A percentile compares a stretch with the other conserved stretches of the same genome.
Evolutionary conservation across 2,329 filamentous ascomycete species (phyloP).

Genomic region (Aspergillus aculeatinus): DNA sequence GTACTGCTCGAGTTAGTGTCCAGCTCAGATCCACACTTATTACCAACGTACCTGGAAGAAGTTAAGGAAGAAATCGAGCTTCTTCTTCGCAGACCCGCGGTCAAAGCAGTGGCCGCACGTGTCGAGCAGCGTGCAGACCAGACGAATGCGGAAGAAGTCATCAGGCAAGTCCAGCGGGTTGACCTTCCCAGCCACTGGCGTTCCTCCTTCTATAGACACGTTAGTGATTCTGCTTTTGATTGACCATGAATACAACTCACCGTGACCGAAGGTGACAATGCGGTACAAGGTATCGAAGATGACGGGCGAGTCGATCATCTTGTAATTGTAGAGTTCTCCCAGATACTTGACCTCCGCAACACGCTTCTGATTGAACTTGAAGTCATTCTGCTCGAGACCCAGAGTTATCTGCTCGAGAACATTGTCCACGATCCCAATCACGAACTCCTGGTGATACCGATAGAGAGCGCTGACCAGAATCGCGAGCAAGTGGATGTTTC

Average conservation of each 20-base stretch:
- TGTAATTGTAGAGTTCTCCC: slow-evolving; percentile 95
- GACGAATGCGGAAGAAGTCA: slow-evolving; percentile 91
- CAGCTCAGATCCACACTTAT: too few species aligned
- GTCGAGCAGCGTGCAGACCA: slow-evolving; percentile 85
- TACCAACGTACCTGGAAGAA: slow-evolving; percentile 71
- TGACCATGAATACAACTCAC: slow-evolving; percentile 40
- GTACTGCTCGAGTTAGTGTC: slow-evolving; percentile 57
- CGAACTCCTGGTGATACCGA: slow-evolving; percentile 87
- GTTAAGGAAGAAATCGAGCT: slow-evolving; percentile 93
- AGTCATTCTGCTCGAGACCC: slow-evolving; percentile 92
- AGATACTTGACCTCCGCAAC: slow-evolving; percentile 96
- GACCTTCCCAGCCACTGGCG: slow-evolving; percentile 72
- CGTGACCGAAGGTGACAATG: slow-evolving; percentile 88
- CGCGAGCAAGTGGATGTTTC: slow-evolving; percentile 89
- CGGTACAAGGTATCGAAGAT: slow-evolving; percentile 96
- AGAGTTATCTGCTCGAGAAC: slow-evolving; percentile 83
- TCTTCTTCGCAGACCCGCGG: slow-evolving; percentile 89
- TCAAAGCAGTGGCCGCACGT: slow-evolving; percentile 97
- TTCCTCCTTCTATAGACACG: slow-evolving; percentile 61
- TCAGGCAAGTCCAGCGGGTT: slow-evolving; percentile 84
- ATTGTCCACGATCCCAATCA: slow-evolving; percentile 87
- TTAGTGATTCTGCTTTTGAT: background rate
- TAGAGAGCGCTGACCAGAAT: slow-evolving; percentile 86
- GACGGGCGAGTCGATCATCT: slow-evolving; percentile 91
- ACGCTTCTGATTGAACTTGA: slow-evolving; percentile 92